Conservation (phyloP, 495 filamentous ascomycete genomes). For the Lichenothelia convexa region DNA sequence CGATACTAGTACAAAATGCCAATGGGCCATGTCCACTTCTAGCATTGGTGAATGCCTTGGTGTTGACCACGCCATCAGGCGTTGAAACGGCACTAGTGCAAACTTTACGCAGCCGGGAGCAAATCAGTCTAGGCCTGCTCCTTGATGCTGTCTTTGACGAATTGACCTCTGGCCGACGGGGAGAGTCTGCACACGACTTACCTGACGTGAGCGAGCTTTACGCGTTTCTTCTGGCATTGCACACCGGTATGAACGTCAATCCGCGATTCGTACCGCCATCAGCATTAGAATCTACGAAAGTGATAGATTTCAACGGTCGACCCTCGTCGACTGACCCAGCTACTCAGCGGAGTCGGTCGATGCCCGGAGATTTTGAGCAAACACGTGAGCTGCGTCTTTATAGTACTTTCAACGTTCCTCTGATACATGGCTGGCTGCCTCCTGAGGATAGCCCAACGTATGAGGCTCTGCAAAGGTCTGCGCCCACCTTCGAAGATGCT, state of each 20-base stretch:
- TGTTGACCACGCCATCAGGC: constrained; percentile 51
- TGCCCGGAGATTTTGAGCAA: constrained; percentile 59
- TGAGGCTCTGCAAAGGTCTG: constrained; percentile 48
- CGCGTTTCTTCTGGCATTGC: constrained; percentile 67
- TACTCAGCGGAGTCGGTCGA: constrained; percentile 4
- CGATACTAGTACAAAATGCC: constrained; percentile 75
- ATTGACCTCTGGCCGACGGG: constrained; percentile 49
- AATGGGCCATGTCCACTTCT: constrained; percentile 91
- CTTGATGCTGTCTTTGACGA: constrained; percentile 83
- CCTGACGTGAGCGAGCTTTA: constrained; percentile 82
- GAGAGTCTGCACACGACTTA: constrained; percentile 33
- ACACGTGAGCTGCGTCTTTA: constrained; percentile 77
- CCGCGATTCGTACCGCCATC: constrained; percentile 50
- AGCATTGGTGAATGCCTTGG: constrained; percentile 82
- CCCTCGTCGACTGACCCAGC: constrained; percentile 12
- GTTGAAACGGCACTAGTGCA: constrained; percentile 52
- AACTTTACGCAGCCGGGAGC: constrained; percentile 58
- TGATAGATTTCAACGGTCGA: constrained; percentile 27
- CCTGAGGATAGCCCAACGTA: constrained; percentile 41
- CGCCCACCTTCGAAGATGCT: constrained; percentile 72
- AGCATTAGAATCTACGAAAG: constrained; percentile 18
- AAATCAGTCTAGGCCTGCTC: constrained; percentile 68
- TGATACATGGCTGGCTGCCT: constrained; percentile 91
- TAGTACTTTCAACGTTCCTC: constrained; percentile 64
- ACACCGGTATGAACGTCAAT: constrained; percentile 98